These are phyloP conservation scores for Penicillium sp. DNA, from an alignment of 2,329 filamentous ascomycete genomes.

Conservation along the genomic window DNA sequence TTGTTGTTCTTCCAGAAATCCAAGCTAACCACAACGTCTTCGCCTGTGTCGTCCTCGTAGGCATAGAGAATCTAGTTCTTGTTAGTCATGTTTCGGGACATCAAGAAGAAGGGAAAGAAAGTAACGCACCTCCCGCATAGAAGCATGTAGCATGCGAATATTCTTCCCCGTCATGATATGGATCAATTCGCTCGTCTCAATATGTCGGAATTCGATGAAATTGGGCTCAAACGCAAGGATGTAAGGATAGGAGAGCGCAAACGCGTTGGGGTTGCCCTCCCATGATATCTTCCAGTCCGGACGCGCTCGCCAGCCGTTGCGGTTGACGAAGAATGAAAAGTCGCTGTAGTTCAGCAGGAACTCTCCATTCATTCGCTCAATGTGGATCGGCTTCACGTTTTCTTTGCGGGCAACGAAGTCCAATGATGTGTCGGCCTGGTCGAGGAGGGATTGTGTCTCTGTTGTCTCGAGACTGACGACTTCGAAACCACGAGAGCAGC, in stretches of 20 bases:
- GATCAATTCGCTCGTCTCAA: constrained; percentile 87
- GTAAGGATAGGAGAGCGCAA: constrained; percentile 95
- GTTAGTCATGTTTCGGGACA: constrained; percentile 27
- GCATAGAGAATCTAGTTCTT: constrained; percentile 84
- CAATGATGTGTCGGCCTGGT: constrained; percentile 95
- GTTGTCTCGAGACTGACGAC: constrained; percentile 95
- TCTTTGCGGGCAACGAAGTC: constrained; percentile 96
- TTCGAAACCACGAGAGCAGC: constrained; percentile 93
- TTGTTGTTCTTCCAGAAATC: constrained; percentile 83
- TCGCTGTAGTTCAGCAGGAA: constrained; percentile 98
- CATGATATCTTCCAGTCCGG: constrained; percentile 98
- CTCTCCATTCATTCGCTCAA: constrained; percentile 94
- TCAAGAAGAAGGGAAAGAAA: neutral
- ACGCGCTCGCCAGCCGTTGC: constrained; percentile 94
- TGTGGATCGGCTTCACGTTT: constrained; percentile 92
- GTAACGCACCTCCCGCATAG: constrained; percentile 83
- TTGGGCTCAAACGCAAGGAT: constrained; percentile 96
- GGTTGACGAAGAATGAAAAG: constrained; percentile 98
- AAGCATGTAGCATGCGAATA: constrained; percentile 96
- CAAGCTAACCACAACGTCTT: constrained; percentile 90
- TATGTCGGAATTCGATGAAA: constrained; percentile 95
- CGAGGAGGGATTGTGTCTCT: constrained; percentile 95
- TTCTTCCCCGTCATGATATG: constrained; percentile 97
- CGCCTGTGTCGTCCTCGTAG: constrained; percentile 92
- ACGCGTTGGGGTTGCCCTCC: constrained; percentile 91